Conservation (phyloP, 345 rosid species). For the Populus nigra region DNA sequence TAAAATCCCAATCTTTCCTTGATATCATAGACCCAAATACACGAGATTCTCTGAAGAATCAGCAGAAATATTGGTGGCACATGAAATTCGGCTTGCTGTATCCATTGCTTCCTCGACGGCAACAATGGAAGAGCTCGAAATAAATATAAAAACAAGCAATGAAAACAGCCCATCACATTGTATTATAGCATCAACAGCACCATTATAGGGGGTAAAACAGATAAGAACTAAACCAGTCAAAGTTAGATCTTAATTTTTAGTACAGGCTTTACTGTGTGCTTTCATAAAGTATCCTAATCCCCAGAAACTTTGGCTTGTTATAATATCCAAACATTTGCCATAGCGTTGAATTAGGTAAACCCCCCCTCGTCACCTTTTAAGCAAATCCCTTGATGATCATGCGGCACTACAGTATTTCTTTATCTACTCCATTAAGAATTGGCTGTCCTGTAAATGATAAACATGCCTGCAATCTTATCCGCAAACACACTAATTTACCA, state of each 20-base stretch:
- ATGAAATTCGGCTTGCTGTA: not conserved
- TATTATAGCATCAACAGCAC: conserved; percentile 7
- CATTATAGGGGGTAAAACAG: not conserved
- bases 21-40: not conserved
- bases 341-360: conserved; percentile 13
- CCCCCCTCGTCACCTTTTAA: not conserved
- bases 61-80: not conserved
- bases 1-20: not conserved
- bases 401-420: not conserved
- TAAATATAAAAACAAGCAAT: too few species aligned
- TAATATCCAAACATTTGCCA: not conserved
- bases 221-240: conserved; percentile 11
- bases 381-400: conserved; percentile 12
- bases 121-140: conserved; percentile 10
- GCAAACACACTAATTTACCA: not conserved
- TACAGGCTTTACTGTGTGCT: conserved; percentile 26
- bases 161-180: conserved; percentile 2
- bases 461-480: conserved; percentile 30
- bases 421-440: conserved; percentile 12
- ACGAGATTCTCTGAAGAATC: not conserved
- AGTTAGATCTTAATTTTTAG: conserved; percentile 13
- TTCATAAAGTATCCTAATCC: conserved; percentile 38
- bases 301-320: conserved; percentile 24
- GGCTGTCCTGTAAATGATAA: conserved; percentile 5
- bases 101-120: conserved; percentile 17